Conservation (phyloP, 352 stramenopile species). For the Blastocystis hominis region DNA sequence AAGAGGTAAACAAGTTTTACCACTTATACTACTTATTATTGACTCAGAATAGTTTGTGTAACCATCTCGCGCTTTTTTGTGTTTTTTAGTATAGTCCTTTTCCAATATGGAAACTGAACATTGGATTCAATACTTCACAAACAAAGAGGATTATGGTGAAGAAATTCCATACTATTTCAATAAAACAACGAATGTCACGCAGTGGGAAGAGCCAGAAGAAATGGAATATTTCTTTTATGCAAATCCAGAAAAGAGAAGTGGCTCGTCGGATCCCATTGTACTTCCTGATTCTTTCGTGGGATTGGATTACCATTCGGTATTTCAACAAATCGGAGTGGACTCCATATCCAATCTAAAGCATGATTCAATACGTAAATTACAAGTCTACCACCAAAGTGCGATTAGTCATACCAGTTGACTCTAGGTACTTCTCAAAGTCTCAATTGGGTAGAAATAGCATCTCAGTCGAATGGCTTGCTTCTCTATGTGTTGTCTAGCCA, state of each 20-base stretch:
- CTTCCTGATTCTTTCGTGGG: neutral
- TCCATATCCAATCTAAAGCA: neutral
- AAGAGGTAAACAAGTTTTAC: too few relatives aligned
- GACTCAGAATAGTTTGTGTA: too few relatives aligned
- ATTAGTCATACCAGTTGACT: neutral
- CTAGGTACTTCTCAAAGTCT: neutral
- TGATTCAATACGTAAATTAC: conserved; percentile 9
- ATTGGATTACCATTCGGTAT: neutral
- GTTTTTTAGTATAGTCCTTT: neutral
- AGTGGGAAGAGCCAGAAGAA: conserved; percentile 38
- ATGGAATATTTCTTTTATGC: neutral
- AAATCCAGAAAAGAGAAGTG: neutral
- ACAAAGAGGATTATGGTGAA: neutral
- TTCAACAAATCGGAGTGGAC: conserved; percentile 7
- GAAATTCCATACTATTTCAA: conserved; percentile 53
- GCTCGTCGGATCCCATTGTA: neutral
- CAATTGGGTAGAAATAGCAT: neutral
- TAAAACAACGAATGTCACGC: conserved; percentile 3
- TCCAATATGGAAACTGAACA: conserved; percentile 42
- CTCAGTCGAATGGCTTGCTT: neutral
- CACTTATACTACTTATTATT: too few relatives aligned
- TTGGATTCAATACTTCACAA: conserved; percentile 33
- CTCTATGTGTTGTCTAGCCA: conserved; percentile 24
- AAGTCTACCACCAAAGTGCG: neutral
- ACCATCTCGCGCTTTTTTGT: too few relatives aligned